Evolutionary conservation across 192 early-diverging fungal genomes (phyloP).

Genomic region (Coemansia umbellata): DNA sequence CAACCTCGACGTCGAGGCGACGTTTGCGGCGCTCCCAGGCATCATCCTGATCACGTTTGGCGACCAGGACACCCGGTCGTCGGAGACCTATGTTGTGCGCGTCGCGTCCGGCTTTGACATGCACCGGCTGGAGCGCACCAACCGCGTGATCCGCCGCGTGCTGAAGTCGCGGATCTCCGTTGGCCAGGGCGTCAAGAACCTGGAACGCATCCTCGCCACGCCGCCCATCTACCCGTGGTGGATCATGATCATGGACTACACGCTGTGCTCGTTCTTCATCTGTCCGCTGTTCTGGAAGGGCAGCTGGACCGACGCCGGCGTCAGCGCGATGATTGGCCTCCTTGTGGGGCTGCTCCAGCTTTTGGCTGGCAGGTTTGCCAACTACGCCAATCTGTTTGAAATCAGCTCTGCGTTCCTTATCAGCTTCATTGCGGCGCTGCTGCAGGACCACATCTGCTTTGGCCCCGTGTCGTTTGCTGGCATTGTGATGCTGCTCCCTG

Average conservation of each 20-base stretch:
- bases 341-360: constrained; percentile 62
- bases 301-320: constrained; percentile 61
- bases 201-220: constrained; percentile 57
- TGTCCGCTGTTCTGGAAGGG: constrained; percentile 68
- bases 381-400: constrained; percentile 70
- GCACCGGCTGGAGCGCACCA: constrained; percentile 61
- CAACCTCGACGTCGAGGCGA: constrained; percentile 59
- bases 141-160: constrained; percentile 60
- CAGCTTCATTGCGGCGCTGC: constrained; percentile 57
- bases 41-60: constrained; percentile 71
- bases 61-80: constrained; percentile 66
- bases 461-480: constrained; percentile 59
- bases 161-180: constrained; percentile 60
- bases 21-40: constrained; percentile 66
- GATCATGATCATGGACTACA: constrained; percentile 56
- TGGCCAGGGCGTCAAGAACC: constrained; percentile 60
- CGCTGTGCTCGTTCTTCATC: constrained; percentile 55
- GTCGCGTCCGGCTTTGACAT: constrained; percentile 61
- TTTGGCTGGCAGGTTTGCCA: constrained; percentile 57
- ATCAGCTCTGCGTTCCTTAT: constrained; percentile 62
- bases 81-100: constrained; percentile 71
- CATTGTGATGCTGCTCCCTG: constrained; percentile 63
- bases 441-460: constrained; percentile 62
- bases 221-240: constrained; percentile 58
- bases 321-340: constrained; percentile 52